Conservation (phyloP, 441 rosid genomes). For the Erodium chrysanthum region DNA sequence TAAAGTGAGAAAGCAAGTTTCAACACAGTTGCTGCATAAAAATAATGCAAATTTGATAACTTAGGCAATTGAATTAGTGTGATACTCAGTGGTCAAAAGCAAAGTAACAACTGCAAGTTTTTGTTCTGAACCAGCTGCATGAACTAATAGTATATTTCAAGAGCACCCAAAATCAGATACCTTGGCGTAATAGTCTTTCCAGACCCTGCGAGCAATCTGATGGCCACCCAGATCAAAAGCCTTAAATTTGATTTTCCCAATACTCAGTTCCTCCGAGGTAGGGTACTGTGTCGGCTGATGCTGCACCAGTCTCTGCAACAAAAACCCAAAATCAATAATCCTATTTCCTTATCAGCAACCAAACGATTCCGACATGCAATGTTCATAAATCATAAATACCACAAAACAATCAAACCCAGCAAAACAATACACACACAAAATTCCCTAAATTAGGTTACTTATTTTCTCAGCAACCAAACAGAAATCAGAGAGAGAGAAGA, state of each 20-base stretch:
- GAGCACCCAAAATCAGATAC: constrained; percentile 1
- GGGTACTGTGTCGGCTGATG: constrained; percentile 32
- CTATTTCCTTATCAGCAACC: neutral
- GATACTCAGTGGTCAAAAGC: neutral
- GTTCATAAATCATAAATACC: neutral
- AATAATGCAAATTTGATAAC: neutral
- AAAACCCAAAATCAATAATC: neutral
- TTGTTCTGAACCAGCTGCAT: neutral
- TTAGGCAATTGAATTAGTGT: neutral
- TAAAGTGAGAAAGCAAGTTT: too few relatives aligned
- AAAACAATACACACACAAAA: neutral
- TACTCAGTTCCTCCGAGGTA: constrained; percentile 31
- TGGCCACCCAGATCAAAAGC: constrained; percentile 36
- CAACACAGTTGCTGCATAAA: neutral
- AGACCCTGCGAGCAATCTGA: constrained; percentile 30
- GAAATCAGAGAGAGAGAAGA: neutral
- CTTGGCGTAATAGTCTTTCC: constrained; percentile 31
- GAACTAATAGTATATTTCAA: neutral
- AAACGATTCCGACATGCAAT: neutral
- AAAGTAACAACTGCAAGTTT: neutral
- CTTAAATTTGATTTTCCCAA: constrained; percentile 30
- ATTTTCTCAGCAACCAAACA: neutral
- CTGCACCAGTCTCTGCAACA: constrained; percentile 25
- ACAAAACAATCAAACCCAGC: neutral
- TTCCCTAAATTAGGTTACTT: neutral